Percentiles rank a stretch among this genome's conserved stretches.
These are phyloP conservation scores for Pichia cactophila DNA, from an alignment of 1,139 yeast genomes.

Conservation along the genomic window DNA sequence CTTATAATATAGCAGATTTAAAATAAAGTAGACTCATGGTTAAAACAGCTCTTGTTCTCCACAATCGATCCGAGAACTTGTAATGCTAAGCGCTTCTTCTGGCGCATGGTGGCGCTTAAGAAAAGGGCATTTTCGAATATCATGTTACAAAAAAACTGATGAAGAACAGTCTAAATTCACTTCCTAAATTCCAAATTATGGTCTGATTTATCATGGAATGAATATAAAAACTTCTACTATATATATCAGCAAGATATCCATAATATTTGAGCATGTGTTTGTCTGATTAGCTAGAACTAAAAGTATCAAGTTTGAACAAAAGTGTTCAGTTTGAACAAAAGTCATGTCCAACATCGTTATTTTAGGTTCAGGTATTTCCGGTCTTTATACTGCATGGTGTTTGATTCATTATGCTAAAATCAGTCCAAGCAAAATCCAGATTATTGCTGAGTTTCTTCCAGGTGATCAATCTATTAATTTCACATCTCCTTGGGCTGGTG, in stretches of 20 bases:
- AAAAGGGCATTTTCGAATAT: background rate
- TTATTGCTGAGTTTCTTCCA: conserved; percentile 58
- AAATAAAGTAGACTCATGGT: no score
- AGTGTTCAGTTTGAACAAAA: background rate
- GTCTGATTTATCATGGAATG: background rate
- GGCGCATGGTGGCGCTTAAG: background rate
- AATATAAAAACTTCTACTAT: background rate
- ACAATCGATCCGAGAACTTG: no score
- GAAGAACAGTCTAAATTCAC: no score
- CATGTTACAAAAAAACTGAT: background rate
- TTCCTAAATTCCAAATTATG: background rate
- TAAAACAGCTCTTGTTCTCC: no score
- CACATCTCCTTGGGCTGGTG: conserved; percentile 82
- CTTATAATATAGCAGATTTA: no score
- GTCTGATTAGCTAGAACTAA: no score
- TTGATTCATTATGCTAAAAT: conserved; percentile 39
- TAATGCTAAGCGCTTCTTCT: background rate
- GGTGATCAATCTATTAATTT: conserved; percentile 66
- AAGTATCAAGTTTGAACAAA: no score
- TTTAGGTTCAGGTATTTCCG: conserved; percentile 55
- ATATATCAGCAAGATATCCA: background rate
- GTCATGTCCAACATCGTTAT: conserved; percentile 19
- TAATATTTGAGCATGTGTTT: no score
- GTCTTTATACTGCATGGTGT: conserved; percentile 55
- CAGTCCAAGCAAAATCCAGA: conserved; percentile 39